Conservation (phyloP, 1,284 basidiomycete species). For the Stygiomarasmius scandens region DNA sequence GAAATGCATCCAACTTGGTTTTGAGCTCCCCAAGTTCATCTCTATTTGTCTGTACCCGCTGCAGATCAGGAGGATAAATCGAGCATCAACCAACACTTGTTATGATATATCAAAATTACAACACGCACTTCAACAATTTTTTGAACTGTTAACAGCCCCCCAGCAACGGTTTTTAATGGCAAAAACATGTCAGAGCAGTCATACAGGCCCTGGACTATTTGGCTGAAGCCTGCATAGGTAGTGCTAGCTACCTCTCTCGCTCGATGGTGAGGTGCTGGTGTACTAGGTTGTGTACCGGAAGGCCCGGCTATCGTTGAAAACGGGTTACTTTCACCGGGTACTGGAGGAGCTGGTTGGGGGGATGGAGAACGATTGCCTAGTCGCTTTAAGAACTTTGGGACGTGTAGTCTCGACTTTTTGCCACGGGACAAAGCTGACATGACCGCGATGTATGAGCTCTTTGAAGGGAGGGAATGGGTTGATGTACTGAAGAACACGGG, state of each 20-base stretch:
- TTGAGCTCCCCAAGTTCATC: constrained; percentile 2
- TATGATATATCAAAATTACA: no score
- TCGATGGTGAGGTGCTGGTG: not conserved
- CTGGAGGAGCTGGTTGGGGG: not conserved
- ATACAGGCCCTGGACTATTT: not conserved
- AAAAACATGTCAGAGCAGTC: constrained; percentile 6
- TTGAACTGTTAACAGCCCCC: not conserved
- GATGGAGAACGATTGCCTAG: not conserved
- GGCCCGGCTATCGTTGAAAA: not conserved
- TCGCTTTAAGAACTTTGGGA: no score
- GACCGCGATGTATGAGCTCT: no score
- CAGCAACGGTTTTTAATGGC: constrained; percentile 4
- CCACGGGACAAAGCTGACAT: no score
- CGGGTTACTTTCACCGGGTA: no score
- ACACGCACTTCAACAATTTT: constrained; percentile 1
- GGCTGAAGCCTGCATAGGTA: not conserved
- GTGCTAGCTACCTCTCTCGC: not conserved
- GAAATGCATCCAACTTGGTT: not conserved
- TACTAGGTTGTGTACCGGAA: no score
- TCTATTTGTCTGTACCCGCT: not conserved
- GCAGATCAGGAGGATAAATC: not conserved
- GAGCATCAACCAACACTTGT: not conserved
- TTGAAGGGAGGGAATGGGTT: no score
- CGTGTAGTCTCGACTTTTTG: no score
- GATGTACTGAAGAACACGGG: no score